Percentiles rank a stretch among this genome's conserved stretches.
These are phyloP conservation scores for Flaveria robusta DNA, from an alignment of 129 eudicot genomes.

Conservation along the genomic window DNA sequence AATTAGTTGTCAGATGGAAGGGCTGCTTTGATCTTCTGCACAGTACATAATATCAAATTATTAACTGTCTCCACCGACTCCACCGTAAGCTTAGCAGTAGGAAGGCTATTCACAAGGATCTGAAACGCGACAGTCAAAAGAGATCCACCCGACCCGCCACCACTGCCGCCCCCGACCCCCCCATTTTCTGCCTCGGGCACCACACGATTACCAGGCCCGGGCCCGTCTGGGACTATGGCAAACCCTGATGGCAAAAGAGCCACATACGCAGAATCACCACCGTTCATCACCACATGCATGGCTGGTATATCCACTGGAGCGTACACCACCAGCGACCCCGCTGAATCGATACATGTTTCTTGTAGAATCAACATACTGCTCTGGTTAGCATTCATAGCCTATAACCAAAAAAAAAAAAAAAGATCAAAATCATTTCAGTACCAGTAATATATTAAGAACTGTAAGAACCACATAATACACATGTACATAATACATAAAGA, in stretches of 20 bases:
- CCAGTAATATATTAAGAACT: no score
- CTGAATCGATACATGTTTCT: constrained; percentile 89
- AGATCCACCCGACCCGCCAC: constrained; percentile 61
- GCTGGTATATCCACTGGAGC: constrained; percentile 99
- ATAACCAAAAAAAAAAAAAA: not conserved
- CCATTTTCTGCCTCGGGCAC: constrained; percentile 41
- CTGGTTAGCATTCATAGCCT: constrained; percentile 84
- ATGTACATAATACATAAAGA: no score
- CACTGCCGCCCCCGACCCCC: not conserved
- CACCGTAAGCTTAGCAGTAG: constrained; percentile 90
- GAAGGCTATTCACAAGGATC: constrained; percentile 87
- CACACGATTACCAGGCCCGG: constrained; percentile 64
- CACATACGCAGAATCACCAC: constrained; percentile 96
- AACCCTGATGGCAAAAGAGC: constrained; percentile 97
- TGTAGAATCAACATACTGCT: constrained; percentile 95
- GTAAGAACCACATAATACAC: no score
- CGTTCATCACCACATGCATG: constrained; percentile 96
- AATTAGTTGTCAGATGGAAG: constrained; percentile 68
- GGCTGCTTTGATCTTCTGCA: constrained; percentile 89
- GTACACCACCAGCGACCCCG: constrained; percentile 91
- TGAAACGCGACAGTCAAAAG: constrained; percentile 90
- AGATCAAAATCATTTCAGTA: no score
- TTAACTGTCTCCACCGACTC: constrained; percentile 98
- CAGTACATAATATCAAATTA: constrained; percentile 91
- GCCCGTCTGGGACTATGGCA: constrained; percentile 84